Percentiles rank a stretch among this genome's conserved stretches.
These are phyloP conservation scores for Ustilago loliicola DNA, from an alignment of 1,284 basidiomycete genomes.

Conservation along the genomic window DNA sequence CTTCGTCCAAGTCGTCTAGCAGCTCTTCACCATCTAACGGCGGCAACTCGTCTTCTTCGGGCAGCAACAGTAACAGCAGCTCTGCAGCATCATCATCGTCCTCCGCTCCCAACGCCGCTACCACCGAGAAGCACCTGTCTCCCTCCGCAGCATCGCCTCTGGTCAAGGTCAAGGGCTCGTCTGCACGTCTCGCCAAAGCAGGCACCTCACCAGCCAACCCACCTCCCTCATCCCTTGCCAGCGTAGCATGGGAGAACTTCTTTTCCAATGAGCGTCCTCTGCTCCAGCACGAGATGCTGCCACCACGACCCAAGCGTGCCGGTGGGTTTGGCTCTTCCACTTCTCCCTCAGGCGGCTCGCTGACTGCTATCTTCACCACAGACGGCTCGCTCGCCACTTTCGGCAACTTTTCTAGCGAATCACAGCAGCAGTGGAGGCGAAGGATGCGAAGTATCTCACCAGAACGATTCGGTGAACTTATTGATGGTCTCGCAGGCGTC, in stretches of 20 bases:
- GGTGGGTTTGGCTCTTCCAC: slow-evolving; percentile 36
- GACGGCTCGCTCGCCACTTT: slow-evolving; percentile 45
- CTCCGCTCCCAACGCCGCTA: slow-evolving; percentile 23
- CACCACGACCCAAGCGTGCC: slow-evolving; percentile 43
- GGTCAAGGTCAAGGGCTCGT: slow-evolving; percentile 30
- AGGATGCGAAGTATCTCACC: slow-evolving; percentile 48
- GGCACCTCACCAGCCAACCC: slow-evolving; percentile 45
- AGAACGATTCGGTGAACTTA: slow-evolving; percentile 51
- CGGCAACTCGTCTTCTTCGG: slow-evolving; percentile 31
- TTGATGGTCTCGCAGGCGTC: slow-evolving; percentile 43
- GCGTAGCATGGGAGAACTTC: slow-evolving; percentile 56
- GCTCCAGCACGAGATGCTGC: slow-evolving; percentile 58
- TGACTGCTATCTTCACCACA: slow-evolving; percentile 45
- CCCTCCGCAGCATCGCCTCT: slow-evolving; percentile 27
- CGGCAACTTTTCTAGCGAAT: slow-evolving; percentile 39
- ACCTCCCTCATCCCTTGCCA: slow-evolving; percentile 48
- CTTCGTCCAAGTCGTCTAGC: slow-evolving; percentile 42
- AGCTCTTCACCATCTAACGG: slow-evolving; percentile 32
- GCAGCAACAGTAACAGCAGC: slow-evolving; percentile 24
- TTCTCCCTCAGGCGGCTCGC: slow-evolving; percentile 30
- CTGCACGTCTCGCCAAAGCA: slow-evolving; percentile 21
- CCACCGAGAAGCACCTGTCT: slow-evolving; percentile 20
- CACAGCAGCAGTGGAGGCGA: slow-evolving; percentile 43
- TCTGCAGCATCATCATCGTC: slow-evolving; percentile 42
- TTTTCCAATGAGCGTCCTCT: slow-evolving; percentile 55